Percentiles rank a stretch among this genome's conserved stretches.
phyloP scores from a whole-genome alignment of 805 yeast species.

The Suhomyces sp. region DNA sequence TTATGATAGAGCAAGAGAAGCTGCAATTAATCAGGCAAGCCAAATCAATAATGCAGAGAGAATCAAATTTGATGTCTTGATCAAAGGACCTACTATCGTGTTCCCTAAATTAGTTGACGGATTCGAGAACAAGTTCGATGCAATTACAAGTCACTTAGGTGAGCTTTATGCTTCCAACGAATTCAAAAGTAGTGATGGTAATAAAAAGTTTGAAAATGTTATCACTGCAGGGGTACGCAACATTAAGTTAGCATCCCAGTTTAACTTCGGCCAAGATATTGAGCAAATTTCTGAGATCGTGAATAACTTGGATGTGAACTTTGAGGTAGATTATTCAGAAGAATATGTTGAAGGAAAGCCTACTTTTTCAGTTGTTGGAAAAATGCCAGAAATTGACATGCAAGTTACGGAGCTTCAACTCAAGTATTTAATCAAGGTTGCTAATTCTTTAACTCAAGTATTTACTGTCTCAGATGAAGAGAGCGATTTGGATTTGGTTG shows the following conservation, averaged over 20 bases:
- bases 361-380: constrained; percentile 50
- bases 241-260: constrained; percentile 61
- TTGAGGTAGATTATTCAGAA: constrained; percentile 57
- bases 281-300: constrained; percentile 62
- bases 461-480: constrained; percentile 42
- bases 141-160: constrained; percentile 72
- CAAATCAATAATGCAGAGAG: constrained; percentile 56
- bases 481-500: constrained; percentile 44
- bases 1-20: constrained; percentile 86
- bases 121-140: constrained; percentile 45
- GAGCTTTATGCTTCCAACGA: constrained; percentile 70
- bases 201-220: constrained; percentile 42
- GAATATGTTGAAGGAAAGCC: constrained; percentile 40
- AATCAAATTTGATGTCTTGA: constrained; percentile 66
- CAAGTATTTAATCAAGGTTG: constrained; percentile 51
- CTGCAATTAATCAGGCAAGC: constrained; percentile 79
- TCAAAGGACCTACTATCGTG: constrained; percentile 79
- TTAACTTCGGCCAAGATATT: constrained; percentile 44
- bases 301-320: constrained; percentile 58
- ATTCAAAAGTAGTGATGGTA: constrained; percentile 37
- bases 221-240: constrained; percentile 70
- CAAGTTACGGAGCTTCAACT: constrained; percentile 73
- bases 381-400: constrained; percentile 60
- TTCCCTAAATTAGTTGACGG: constrained; percentile 62
- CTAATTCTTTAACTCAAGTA: constrained; percentile 53